These are phyloP conservation scores for Comarum palustre DNA, from an alignment of 306 rosid genomes.

Conservation along the genomic window DNA sequence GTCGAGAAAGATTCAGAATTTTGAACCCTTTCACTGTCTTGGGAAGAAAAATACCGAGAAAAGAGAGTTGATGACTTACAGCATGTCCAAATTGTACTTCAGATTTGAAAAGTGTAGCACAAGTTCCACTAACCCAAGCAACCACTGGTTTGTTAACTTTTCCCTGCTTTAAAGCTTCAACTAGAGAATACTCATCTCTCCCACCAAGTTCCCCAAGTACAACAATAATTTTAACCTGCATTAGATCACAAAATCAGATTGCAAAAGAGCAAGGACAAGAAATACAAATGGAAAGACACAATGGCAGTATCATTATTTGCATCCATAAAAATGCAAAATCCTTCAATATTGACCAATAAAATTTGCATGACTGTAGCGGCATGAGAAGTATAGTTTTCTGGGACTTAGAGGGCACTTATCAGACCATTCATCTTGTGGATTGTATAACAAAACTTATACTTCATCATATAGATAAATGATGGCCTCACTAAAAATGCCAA, in stretches of 20 bases:
- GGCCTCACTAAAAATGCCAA: neutral
- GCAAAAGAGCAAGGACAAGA: slow-evolving; percentile 14
- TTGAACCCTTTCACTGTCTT: slow-evolving; percentile 6
- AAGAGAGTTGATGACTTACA: slow-evolving; percentile 51
- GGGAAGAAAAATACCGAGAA: slow-evolving; percentile 18
- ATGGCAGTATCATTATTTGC: neutral
- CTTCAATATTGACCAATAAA: neutral
- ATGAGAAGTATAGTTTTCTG: neutral
- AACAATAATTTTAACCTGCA: slow-evolving; percentile 87
- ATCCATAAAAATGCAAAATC: neutral
- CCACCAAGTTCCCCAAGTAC: slow-evolving; percentile 99
- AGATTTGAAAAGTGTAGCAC: slow-evolving; percentile 94
- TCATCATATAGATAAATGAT: neutral
- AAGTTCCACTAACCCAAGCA: slow-evolving; percentile 99
- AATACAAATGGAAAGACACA: neutral
- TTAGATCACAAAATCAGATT: slow-evolving; percentile 27
- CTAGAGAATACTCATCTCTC: slow-evolving; percentile 88
- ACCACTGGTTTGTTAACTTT: slow-evolving; percentile 89
- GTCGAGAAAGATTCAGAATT: slow-evolving; percentile 20
- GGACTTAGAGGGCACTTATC: neutral
- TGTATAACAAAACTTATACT: neutral
- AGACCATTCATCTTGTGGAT: neutral
- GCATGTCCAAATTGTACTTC: slow-evolving; percentile 99
- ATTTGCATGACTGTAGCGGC: neutral
- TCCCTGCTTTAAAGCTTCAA: slow-evolving; percentile 93